Evolutionary conservation across 345 rosid species (phyloP).

Genomic region (Pugionium cornutum): DNA sequence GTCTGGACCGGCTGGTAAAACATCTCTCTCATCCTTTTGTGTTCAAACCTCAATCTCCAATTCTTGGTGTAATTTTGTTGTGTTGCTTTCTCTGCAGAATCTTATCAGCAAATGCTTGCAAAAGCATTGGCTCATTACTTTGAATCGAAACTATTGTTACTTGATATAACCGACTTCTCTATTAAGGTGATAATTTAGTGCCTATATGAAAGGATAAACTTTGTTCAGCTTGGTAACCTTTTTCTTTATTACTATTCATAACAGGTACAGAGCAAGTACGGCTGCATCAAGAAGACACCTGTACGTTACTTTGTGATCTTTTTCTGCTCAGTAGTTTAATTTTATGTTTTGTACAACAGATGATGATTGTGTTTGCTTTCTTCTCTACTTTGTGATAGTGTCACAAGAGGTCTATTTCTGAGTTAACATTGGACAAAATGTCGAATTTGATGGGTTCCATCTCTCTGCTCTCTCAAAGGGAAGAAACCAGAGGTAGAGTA

Average conservation of each 20-base stretch:
- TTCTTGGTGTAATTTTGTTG: background rate
- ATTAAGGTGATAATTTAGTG: constrained; percentile 54
- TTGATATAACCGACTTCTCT: constrained; percentile 81
- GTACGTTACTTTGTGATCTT: constrained; percentile 50
- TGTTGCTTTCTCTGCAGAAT: constrained; percentile 52
- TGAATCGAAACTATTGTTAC: constrained; percentile 76
- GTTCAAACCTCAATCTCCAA: background rate
- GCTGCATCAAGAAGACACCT: constrained; percentile 60
- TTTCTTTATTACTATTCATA: constrained; percentile 1
- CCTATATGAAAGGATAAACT: background rate
- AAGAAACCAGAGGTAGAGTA: constrained; percentile 54
- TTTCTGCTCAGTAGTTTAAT: background rate
- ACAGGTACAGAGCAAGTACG: constrained; percentile 94
- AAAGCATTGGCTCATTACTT: constrained; percentile 84
- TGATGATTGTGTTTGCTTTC: constrained; percentile 23
- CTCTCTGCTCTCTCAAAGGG: constrained; percentile 55
- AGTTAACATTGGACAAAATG: constrained; percentile 70
- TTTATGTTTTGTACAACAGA: constrained; percentile 4
- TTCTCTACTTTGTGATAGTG: constrained; percentile 45
- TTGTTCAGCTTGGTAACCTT: constrained; percentile 11
- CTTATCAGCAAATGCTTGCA: constrained; percentile 91
- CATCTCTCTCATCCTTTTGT: constrained; percentile 5
- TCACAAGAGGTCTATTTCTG: constrained; percentile 78
- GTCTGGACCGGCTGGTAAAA: constrained; percentile 88
- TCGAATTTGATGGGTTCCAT: constrained; percentile 70